phyloP scores from a whole-genome alignment of 768 basidiomycete genomes.

The Suillus occidentalis region DNA sequence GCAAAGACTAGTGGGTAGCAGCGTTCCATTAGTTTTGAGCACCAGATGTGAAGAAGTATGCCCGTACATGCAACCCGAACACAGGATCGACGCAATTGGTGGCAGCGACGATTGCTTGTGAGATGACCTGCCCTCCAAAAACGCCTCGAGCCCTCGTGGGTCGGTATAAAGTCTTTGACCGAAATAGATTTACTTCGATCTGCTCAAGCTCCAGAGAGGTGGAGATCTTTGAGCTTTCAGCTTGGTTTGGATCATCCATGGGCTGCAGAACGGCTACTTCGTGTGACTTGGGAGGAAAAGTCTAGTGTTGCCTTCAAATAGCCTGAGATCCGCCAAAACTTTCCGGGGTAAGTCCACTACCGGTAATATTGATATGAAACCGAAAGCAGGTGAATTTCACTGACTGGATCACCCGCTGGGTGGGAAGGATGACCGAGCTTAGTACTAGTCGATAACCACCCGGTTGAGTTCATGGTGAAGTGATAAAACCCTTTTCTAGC shows the following conservation, averaged over 20 bases:
- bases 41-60: neutral
- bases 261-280: neutral
- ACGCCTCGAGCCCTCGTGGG: constrained; percentile 67
- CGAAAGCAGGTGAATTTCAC: neutral
- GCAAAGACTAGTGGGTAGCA: constrained; percentile 50
- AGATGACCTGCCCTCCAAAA: constrained; percentile 89
- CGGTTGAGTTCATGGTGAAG: neutral
- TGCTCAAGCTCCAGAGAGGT: constrained; percentile 77
- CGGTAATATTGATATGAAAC: neutral
- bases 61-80: constrained; percentile 71
- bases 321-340: neutral
- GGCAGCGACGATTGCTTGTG: constrained; percentile 80
- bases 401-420: neutral
- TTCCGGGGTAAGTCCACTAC: neutral
- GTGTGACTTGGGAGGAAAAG: neutral
- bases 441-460: neutral
- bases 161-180: constrained; percentile 72
- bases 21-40: constrained; percentile 1
- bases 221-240: constrained; percentile 67
- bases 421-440: neutral
- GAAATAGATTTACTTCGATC: constrained; percentile 74
- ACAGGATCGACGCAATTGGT: constrained; percentile 68
- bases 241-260: constrained; percentile 46
- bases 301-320: neutral
- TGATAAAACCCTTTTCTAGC: neutral